These are phyloP conservation scores for Solanum pennellii DNA, from an alignment of 257 asterid species.

Conservation along the genomic window DNA sequence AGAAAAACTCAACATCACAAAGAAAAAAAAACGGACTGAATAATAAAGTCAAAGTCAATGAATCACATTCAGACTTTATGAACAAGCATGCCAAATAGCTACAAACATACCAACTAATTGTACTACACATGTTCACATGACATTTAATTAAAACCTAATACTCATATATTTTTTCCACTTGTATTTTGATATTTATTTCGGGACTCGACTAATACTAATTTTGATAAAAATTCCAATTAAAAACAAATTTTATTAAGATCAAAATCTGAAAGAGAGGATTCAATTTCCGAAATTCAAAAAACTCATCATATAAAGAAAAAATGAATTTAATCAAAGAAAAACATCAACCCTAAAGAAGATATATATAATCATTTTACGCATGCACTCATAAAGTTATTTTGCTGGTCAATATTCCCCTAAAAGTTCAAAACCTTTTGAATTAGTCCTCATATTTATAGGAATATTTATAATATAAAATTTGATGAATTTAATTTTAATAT, in stretches of 20 bases:
- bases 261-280: not conserved
- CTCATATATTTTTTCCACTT: not conserved
- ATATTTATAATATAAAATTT: not conserved
- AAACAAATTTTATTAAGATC: too few relatives aligned
- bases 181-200: not conserved
- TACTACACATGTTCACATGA: not conserved
- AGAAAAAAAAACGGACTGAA: accelerated
- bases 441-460: not conserved
- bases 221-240: too few relatives aligned
- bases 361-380: not conserved
- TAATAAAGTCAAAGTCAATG: not conserved
- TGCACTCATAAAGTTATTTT: not conserved
- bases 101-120: not conserved
- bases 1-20: accelerated
- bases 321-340: not conserved
- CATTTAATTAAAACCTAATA: not conserved
- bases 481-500: not conserved
- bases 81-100: not conserved
- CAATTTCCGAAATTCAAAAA: too few relatives aligned
- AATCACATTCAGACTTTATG: not conserved
- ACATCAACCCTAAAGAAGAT: not conserved
- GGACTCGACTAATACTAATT: not conserved
- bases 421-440: not conserved
- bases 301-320: not conserved
- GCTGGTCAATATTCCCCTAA: not conserved